Base-by-base conservation (phyloP, 257 asterid genomes). In the Salvia splendens region DNA sequence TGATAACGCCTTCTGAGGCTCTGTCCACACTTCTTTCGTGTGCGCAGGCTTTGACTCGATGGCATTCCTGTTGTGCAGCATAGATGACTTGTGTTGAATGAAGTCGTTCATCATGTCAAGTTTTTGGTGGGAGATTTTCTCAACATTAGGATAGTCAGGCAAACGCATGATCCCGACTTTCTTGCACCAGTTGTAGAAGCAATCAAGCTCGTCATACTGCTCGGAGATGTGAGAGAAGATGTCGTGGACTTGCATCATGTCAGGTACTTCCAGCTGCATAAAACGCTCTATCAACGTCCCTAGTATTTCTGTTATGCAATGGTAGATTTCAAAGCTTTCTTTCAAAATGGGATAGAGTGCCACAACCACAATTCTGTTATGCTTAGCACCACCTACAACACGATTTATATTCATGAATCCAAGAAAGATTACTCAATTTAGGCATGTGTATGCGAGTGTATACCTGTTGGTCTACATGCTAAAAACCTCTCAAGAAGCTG, bases 401-500 rank as follows among this genome's bases (percentile, higher is more conserved):
- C 51, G 64, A 10, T 2, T 24, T 9, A 53, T 52, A 52, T 17
- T 3, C 58, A 52, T 24, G 30, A 24, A 24, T 52, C 30, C 2
- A 6, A 47, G 5, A 24, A 24, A 24, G 30, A 24, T 24, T 24
- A 24, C 30, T 24, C 30, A 24, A 24, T 24, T 24, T 24, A 24
- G 30, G 30, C 2, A 24, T 24, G 30, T 24, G 30, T 24, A 24
- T 24, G 30, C 2, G 30, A 24, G 15, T 43, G 6, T 11, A n/a
- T 73, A 89, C 99, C 99, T 72, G 97, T 69, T 3, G 99, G 99
- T 46, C 68, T 87, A 67, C 99, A 91, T 5, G 88, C 84, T 50
- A 94, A 53, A 67, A 91, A 80, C 58, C 91, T 82, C 4, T 88
- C 95, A 8, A 91, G 89, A 79, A 88, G 83, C 62, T 88, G 91